Percentiles rank a stretch among this genome's conserved stretches.
Conservation (phyloP, 2,329 filamentous ascomycete species). For the Paramyrothecium roridum region DNA sequence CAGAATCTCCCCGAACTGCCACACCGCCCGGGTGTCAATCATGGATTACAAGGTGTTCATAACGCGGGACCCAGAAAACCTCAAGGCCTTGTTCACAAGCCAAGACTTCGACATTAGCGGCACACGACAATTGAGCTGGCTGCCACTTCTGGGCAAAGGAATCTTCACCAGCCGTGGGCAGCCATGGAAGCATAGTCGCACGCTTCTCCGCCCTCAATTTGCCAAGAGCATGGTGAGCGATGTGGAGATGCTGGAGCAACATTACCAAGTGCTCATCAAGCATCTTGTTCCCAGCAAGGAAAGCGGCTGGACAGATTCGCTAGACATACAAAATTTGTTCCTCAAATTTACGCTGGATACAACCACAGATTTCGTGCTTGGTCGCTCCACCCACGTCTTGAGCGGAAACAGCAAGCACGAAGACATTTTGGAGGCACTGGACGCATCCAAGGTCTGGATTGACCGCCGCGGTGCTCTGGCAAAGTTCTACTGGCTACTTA, state of each 20-base stretch:
- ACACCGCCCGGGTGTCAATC: not conserved
- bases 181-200: constrained; percentile 1
- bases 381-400: not conserved
- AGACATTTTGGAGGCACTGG: not conserved
- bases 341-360: not conserved
- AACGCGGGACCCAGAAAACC: not conserved
- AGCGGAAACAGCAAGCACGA: not conserved
- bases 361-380: constrained; percentile 1
- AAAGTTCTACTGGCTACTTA: constrained; percentile 1
- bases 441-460: constrained; percentile 1
- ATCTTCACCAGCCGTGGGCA: constrained; percentile 1
- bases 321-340: not conserved
- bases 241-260: constrained; percentile 1
- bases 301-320: not conserved
- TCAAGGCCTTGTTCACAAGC: not conserved
- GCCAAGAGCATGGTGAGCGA: not conserved
- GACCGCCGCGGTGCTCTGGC: not conserved
- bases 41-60: not conserved
- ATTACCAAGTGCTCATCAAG: not conserved
- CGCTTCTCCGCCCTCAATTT: not conserved
- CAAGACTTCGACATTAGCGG: not conserved
- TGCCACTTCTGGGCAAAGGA: not conserved
- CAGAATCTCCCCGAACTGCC: not conserved
- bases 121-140: constrained; percentile 1
- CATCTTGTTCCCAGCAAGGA: not conserved